Percentiles rank a stretch among this genome's conserved stretches.
phyloP scores from a whole-genome alignment of 23 red algal genomes.

The Gracilaria gracilis region DNA sequence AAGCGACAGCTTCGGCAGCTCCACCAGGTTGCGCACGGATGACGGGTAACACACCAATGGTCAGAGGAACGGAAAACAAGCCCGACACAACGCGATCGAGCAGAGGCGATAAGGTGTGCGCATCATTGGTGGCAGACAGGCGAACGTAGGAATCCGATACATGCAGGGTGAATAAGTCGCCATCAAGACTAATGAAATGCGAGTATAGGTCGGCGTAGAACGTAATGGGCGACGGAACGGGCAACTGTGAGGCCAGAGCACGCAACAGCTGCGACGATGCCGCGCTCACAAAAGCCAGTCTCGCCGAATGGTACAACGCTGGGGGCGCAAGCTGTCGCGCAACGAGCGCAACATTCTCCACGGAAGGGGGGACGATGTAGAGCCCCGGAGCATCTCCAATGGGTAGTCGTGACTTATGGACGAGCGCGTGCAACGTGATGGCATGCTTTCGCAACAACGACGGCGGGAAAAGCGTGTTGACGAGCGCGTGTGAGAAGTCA shows the following conservation, averaged over 20 bases:
- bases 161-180: slow-evolving; percentile 85
- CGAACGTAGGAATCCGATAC: slow-evolving; percentile 42
- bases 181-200: slow-evolving; percentile 81
- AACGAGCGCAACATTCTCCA: slow-evolving; percentile 71
- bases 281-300: slow-evolving; percentile 72
- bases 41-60: slow-evolving; percentile 76
- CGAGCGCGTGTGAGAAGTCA: slow-evolving; percentile 48
- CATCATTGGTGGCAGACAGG: background rate
- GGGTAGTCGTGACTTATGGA: slow-evolving; percentile 40
- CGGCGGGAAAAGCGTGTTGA: slow-evolving; percentile 68
- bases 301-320: slow-evolving; percentile 45
- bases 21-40: slow-evolving; percentile 89
- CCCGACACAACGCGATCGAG: slow-evolving; percentile 73
- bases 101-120: slow-evolving; percentile 11
- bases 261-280: slow-evolving; percentile 48
- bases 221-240: slow-evolving; percentile 67
- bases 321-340: slow-evolving; percentile 56
- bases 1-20: slow-evolving; percentile 78
- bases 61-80: slow-evolving; percentile 81
- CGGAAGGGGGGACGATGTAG: slow-evolving; percentile 74
- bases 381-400: slow-evolving; percentile 88
- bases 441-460: slow-evolving; percentile 74
- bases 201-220: slow-evolving; percentile 74
- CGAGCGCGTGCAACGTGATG: slow-evolving; percentile 74
- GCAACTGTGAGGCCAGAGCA: slow-evolving; percentile 72